Conservation (phyloP, 148 eudicot species). For the Salicornia ramosissima region DNA sequence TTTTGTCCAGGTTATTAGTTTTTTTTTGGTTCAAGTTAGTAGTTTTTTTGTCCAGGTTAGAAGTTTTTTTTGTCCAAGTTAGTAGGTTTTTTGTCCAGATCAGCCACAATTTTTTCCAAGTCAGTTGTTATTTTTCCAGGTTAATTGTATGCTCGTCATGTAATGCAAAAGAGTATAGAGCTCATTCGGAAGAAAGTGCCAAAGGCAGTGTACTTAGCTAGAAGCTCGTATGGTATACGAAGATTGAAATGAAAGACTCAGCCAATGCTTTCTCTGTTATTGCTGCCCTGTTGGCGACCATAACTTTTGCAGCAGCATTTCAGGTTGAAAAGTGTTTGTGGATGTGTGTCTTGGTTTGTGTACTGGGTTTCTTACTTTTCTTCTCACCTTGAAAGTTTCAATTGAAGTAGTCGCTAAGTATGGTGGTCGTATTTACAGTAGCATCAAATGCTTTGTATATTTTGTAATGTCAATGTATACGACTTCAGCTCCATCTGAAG, state of each 20-base stretch:
- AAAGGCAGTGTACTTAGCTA: background rate
- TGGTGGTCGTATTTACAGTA: background rate
- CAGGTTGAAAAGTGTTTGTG: conserved; percentile 3
- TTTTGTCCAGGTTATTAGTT: too few relatives aligned
- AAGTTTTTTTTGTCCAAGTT: too few relatives aligned
- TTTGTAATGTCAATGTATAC: background rate
- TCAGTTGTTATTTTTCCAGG: too few relatives aligned
- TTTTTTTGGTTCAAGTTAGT: too few relatives aligned
- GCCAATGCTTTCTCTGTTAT: conserved; percentile 12
- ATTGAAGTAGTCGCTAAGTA: background rate
- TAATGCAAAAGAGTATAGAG: background rate
- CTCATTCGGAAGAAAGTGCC: background rate
- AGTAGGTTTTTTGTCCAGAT: too few relatives aligned
- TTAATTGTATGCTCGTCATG: too few relatives aligned
- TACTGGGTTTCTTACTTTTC: background rate
- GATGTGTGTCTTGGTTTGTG: conserved; percentile 6
- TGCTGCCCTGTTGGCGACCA: conserved; percentile 10
- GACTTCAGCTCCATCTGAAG: background rate
- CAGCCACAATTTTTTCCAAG: too few relatives aligned
- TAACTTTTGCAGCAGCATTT: conserved; percentile 17
- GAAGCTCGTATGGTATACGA: conserved; percentile 16
- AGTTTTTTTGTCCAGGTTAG: too few relatives aligned
- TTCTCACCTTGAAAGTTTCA: background rate
- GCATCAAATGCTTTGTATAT: background rate
- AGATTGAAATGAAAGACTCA: conserved; percentile 7